These are phyloP conservation scores for Penicillium palitans DNA, from an alignment of 2,329 filamentous ascomycete genomes.

Conservation along the genomic window DNA sequence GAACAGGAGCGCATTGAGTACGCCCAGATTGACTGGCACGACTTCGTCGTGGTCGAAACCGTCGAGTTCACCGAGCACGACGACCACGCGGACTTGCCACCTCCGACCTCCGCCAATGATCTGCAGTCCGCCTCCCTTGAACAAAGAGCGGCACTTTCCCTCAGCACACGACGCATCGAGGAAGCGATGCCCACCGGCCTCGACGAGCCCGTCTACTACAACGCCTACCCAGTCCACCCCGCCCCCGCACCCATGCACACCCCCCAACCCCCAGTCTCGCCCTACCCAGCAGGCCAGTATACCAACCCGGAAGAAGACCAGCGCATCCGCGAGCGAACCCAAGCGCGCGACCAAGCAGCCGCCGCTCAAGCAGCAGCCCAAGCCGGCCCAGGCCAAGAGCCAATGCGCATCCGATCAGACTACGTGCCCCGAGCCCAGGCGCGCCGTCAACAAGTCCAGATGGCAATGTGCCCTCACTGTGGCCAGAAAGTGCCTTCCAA, in stretches of 20 bases:
- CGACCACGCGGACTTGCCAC: constrained; percentile 80
- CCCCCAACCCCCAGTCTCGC: constrained; percentile 34
- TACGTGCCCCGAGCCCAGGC: constrained; percentile 84
- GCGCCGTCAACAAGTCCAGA: constrained; percentile 62
- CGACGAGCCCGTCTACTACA: constrained; percentile 55
- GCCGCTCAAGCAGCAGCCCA: constrained; percentile 77
- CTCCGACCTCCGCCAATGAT: constrained; percentile 85
- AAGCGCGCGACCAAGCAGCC: constrained; percentile 63
- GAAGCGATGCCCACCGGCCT: constrained; percentile 88
- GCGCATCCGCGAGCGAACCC: constrained; percentile 60
- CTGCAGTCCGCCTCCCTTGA: constrained; percentile 92
- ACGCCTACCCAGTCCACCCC: constrained; percentile 46
- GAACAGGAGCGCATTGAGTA: constrained; percentile 76
- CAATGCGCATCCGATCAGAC: constrained; percentile 90
- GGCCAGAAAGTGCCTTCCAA: constrained; percentile 82
- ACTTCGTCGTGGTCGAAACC: constrained; percentile 94
- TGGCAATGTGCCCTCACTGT: constrained; percentile 85
- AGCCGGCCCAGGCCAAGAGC: constrained; percentile 55
- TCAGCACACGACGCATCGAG: constrained; percentile 81
- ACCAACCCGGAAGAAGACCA: constrained; percentile 58
- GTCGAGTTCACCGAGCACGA: constrained; percentile 89
- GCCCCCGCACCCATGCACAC: constrained; percentile 38
- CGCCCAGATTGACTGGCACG: constrained; percentile 94
- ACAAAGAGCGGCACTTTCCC: constrained; percentile 87
- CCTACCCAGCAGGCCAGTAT: constrained; percentile 25